Percentiles rank a stretch among this genome's conserved stretches.
Conservation (phyloP, 305 asterid species). For the Solanum chacoense region DNA sequence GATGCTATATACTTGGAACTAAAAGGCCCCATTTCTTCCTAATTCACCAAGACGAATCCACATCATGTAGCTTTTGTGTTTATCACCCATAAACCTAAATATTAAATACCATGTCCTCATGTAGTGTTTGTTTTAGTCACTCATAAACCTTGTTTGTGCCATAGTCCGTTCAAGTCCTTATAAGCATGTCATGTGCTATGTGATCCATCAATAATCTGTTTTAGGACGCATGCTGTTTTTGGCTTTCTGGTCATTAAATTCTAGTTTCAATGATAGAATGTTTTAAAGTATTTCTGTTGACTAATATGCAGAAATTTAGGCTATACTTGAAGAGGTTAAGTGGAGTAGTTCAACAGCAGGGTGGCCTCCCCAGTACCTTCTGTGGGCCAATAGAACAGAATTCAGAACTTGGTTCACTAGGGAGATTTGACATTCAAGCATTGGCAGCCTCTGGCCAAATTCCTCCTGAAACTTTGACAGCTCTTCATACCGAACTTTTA, state of each 20-base stretch:
- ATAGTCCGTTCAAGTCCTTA: not conserved
- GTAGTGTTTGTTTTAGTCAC: not conserved
- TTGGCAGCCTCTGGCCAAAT: conserved; percentile 58
- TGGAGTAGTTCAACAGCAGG: conserved; percentile 66
- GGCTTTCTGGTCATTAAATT: not conserved
- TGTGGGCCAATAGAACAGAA: conserved; percentile 54
- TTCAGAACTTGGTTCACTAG: conserved; percentile 40
- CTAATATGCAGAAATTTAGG: conserved; percentile 63
- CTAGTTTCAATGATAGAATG: conserved; percentile 2
- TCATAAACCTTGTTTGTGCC: not conserved
- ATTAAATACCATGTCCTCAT: not conserved
- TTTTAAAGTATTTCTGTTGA: conserved; percentile 7
- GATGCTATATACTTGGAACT: conserved; percentile 6
- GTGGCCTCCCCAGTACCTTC: conserved; percentile 39
- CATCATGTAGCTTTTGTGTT: not conserved
- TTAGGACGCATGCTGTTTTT: not conserved
- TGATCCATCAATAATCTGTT: not conserved
- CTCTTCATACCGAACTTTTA: conserved; percentile 52
- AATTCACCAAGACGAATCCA: conserved; percentile 1
- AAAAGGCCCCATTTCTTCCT: conserved; percentile 7
- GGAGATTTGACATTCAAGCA: conserved; percentile 56
- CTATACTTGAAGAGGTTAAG: conserved; percentile 67
- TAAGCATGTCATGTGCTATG: not conserved
- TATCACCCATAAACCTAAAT: not conserved
- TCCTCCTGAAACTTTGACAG: conserved; percentile 58